Base-by-base conservation (phyloP, 163 green algal species). In the Volvox carteri region DNA sequence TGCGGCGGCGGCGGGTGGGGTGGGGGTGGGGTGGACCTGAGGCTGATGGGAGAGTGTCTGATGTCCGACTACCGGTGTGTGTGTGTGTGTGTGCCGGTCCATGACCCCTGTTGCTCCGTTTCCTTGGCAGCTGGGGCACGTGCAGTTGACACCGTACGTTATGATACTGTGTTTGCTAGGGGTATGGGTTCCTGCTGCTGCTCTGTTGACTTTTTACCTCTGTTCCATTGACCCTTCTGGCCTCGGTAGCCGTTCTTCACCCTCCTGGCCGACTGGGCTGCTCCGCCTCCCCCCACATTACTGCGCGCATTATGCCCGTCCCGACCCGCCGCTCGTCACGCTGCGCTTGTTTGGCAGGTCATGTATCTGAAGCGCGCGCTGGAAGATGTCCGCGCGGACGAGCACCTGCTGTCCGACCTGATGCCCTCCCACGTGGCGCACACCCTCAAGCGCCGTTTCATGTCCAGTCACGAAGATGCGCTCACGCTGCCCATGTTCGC, bases 401-500 rank as follows among this genome's bases (percentile, higher is more conserved):
- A 88, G 67, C 81, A 81, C 39, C 67, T 88, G 46, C 67, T 89
- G 23, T 76, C 50, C 28, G 84, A 89, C 84, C 50, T 89, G 21
- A 89, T 89, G 84, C 84, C 84, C 68, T 44, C 19, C 37, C 68
- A 89, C 70, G 84, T 89, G 37, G 84, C 84, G 1, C 68, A 84
- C 50, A 83, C 84, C 35, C 70, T 89, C 35, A 89, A 89, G 84
- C 70, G 84, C 25, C 84, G 84, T 50, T 89, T 89, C 84, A 87
- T 87, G 81, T 35, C 30, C 28, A 50, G n/a, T 4, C 35, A 79
- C 33, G 81, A 87, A 23, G 65, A 87, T 23, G 48, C 81, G 3
- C 68, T 80, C 30, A 87, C 18, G 48, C 81, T 87, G 62, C 81
- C 78, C 78, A 86, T 86, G 56, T 76, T 76, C 56, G 30, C 42